Evolutionary conservation across 2,329 filamentous ascomycete genomes (phyloP).

Genomic region (Coniochaeta hoffmannii): DNA sequence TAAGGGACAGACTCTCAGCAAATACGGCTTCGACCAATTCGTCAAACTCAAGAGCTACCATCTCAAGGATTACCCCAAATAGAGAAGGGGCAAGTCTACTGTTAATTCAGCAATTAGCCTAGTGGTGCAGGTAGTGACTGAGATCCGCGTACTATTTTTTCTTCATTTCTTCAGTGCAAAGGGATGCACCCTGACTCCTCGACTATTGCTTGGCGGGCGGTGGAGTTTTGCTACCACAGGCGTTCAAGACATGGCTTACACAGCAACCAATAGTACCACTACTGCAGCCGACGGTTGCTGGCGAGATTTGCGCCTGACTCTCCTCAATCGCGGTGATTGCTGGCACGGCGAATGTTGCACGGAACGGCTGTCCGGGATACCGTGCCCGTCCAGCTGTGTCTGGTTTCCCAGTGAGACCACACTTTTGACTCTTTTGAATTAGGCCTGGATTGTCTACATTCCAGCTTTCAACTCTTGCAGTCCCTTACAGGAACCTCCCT

Average conservation of each 20-base stretch:
- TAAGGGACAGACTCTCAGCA: conserved; percentile 81
- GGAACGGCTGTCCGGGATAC: neutral
- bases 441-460: neutral
- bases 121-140: no score
- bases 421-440: no score
- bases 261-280: conserved; percentile 1
- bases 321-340: neutral
- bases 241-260: neutral
- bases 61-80: conserved; percentile 72
- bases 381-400: neutral
- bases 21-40: conserved; percentile 90
- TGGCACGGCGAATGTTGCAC: neutral
- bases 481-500: neutral
- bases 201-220: neutral
- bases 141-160: neutral
- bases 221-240: neutral
- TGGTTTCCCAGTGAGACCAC: neutral
- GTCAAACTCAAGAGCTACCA: conserved; percentile 96
- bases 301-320: neutral
- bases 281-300: neutral
- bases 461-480: neutral
- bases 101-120: neutral
- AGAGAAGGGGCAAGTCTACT: conserved; percentile 17
- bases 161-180: neutral
- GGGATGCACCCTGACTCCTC: no score